Evolutionary conservation across 2,329 filamentous ascomycete species (phyloP).

Genomic region (Didymella sp.): DNA sequence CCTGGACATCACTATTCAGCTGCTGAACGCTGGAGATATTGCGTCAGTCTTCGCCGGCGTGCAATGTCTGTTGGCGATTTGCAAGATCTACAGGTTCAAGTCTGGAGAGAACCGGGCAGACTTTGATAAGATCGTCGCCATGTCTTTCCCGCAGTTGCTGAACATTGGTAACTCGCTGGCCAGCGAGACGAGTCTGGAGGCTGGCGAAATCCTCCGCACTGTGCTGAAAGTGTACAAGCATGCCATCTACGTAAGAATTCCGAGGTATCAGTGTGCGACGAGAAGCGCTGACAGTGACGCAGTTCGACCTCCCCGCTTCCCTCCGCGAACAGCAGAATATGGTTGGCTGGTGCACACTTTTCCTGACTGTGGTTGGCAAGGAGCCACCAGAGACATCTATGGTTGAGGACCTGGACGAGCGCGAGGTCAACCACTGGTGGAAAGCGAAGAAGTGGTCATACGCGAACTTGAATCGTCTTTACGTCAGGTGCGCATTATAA

Average conservation of each 20-base stretch:
- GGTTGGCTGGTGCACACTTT: conserved; percentile 95
- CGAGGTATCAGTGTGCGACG: neutral
- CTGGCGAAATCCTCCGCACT: conserved; percentile 94
- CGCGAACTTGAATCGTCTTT: conserved; percentile 94
- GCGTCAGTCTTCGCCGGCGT: conserved; percentile 89
- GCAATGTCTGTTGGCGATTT: conserved; percentile 92
- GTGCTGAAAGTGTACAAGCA: conserved; percentile 98
- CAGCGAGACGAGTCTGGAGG: conserved; percentile 89
- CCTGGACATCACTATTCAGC: conserved; percentile 87
- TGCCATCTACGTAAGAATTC: conserved; percentile 81
- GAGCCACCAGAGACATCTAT: conserved; percentile 79
- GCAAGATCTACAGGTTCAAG: conserved; percentile 95
- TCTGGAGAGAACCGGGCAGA: conserved; percentile 80
- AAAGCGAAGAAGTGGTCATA: conserved; percentile 99
- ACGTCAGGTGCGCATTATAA: conserved; percentile 72
- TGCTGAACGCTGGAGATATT: conserved; percentile 86
- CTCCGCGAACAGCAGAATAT: conserved; percentile 82
- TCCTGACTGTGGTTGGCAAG: conserved; percentile 89
- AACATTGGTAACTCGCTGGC: conserved; percentile 87
- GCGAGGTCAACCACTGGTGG: conserved; percentile 98
- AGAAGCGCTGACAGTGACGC: conserved; percentile 39
- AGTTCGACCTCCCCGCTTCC: conserved; percentile 85
- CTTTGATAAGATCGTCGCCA: conserved; percentile 92
- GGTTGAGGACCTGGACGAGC: conserved; percentile 79
- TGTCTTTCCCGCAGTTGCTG: conserved; percentile 86